Percentiles rank a stretch among this genome's conserved stretches.
These are phyloP conservation scores for Pichia exigua DNA, from an alignment of 805 yeast genomes.

Conservation along the genomic window DNA sequence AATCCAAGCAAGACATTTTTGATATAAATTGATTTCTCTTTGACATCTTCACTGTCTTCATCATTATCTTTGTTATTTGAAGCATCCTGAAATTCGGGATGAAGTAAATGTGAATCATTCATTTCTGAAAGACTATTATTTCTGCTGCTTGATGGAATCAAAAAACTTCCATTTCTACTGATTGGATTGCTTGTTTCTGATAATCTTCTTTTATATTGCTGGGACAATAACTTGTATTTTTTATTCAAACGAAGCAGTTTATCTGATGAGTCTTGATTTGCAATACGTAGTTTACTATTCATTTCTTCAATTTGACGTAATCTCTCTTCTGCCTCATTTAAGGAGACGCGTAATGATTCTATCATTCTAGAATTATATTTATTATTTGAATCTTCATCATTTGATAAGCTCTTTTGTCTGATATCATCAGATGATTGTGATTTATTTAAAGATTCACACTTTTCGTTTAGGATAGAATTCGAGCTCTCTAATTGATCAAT, in stretches of 20 bases:
- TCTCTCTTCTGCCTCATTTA: slow-evolving; percentile 43
- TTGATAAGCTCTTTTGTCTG: background rate
- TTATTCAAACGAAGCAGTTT: slow-evolving; percentile 64
- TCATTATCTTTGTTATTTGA: slow-evolving; percentile 11
- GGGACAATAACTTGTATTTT: slow-evolving; percentile 57
- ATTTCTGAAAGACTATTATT: slow-evolving; percentile 13
- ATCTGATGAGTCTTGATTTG: slow-evolving; percentile 60
- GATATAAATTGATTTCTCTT: slow-evolving; percentile 62
- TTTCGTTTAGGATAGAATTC: slow-evolving; percentile 7
- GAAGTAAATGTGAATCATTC: background rate
- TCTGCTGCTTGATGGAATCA: background rate
- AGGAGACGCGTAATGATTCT: slow-evolving; percentile 44
- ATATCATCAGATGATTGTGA: background rate
- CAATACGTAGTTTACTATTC: slow-evolving; percentile 45
- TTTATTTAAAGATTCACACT: background rate
- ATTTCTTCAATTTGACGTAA: slow-evolving; percentile 48
- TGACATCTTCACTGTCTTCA: slow-evolving; percentile 22
- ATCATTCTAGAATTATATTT: slow-evolving; percentile 18
- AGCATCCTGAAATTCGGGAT: background rate
- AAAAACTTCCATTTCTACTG: slow-evolving; percentile 11
- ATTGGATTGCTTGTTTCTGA: slow-evolving; percentile 17
- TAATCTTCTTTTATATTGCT: slow-evolving; percentile 37
- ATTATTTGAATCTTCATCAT: background rate
- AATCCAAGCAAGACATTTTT: slow-evolving; percentile 89
- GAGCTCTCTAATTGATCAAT: slow-evolving; percentile 9